A percentile compares a stretch with the other conserved stretches of the same genome.
Evolutionary conservation across 805 yeast genomes (phyloP).

Genomic region (Grigorovia yakushimaensis): DNA sequence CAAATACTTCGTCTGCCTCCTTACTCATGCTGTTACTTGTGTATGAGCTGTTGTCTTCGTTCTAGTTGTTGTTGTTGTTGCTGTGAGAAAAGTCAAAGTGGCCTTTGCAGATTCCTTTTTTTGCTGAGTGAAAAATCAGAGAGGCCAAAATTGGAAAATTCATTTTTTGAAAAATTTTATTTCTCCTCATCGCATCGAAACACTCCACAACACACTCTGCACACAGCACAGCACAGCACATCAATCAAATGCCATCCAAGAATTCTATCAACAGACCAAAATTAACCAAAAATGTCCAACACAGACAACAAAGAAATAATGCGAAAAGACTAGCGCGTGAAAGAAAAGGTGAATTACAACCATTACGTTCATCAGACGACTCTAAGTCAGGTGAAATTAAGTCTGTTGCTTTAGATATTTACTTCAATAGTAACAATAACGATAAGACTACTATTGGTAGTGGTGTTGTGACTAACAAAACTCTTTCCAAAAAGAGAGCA

Average conservation of each 20-base stretch:
- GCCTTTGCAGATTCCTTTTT: too few relatives aligned
- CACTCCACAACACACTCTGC: not conserved
- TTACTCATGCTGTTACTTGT: constrained; percentile 10
- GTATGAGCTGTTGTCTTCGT: not conserved
- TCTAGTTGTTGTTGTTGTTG: too few relatives aligned
- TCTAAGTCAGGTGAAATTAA: constrained; percentile 34
- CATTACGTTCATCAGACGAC: constrained; percentile 38
- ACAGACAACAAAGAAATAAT: constrained; percentile 41
- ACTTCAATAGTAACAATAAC: constrained; percentile 18
- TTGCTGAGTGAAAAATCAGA: too few relatives aligned
- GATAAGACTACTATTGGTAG: constrained; percentile 7
- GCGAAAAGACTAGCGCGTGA: constrained; percentile 48
- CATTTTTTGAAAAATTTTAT: not conserved
- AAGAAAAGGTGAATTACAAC: constrained; percentile 31
- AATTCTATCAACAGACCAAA: constrained; percentile 78
- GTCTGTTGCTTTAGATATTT: constrained; percentile 36
- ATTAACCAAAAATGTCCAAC: constrained; percentile 41
- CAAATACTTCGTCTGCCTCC: constrained; percentile 68
- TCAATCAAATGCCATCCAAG: constrained; percentile 58
- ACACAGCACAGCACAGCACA: not conserved
- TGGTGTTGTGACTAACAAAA: constrained; percentile 37
- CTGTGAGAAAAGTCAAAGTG: too few relatives aligned
- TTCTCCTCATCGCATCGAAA: not conserved
- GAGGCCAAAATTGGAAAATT: too few relatives aligned
- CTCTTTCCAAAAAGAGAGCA: constrained; percentile 68